Evolutionary conservation across 2,329 filamentous ascomycete species (phyloP).

Genomic region (Trichoderma hamatum): DNA sequence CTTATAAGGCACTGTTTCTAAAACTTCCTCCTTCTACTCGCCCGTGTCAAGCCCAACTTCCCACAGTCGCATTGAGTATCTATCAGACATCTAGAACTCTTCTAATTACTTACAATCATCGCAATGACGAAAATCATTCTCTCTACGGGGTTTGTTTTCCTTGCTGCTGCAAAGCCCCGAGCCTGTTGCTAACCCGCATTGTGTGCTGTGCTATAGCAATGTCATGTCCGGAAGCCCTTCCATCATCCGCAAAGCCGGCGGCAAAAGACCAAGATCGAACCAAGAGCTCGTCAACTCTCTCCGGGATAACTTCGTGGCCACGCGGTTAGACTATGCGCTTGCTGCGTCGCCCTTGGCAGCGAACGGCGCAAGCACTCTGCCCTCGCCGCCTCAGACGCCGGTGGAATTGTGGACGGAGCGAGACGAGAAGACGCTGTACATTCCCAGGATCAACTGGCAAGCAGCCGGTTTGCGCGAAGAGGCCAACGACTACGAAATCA

Average conservation of each 20-base stretch:
- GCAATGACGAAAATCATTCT: conserved; percentile 77
- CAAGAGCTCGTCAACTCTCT: conserved; percentile 89
- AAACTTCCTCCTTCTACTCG: neutral
- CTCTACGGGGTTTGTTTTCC: conserved; percentile 73
- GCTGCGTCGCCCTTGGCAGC: conserved; percentile 31
- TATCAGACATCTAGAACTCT: conserved; percentile 7
- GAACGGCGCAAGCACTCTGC: conserved; percentile 39
- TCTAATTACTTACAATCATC: conserved; percentile 13
- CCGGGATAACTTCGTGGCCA: conserved; percentile 77
- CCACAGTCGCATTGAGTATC: neutral
- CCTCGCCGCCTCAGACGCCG: conserved; percentile 35
- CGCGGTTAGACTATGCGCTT: conserved; percentile 63
- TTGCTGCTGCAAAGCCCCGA: conserved; percentile 2
- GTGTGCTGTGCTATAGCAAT: conserved; percentile 58
- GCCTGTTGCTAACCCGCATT: conserved; percentile 21
- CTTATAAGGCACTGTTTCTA: neutral
- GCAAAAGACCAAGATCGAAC: conserved; percentile 69
- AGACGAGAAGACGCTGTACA: conserved; percentile 65
- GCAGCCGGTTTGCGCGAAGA: conserved; percentile 77
- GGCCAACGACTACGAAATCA: conserved; percentile 85
- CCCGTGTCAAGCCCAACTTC: neutral
- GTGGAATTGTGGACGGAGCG: conserved; percentile 68
- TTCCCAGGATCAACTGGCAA: conserved; percentile 77
- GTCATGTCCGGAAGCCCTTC: conserved; percentile 83
- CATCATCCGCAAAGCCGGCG: conserved; percentile 78